Evolutionary conservation across 78 protist genomes (phyloP), one percentile per base, ranked within the genome.

Genomic region (Parvularia atlantis): DNA sequence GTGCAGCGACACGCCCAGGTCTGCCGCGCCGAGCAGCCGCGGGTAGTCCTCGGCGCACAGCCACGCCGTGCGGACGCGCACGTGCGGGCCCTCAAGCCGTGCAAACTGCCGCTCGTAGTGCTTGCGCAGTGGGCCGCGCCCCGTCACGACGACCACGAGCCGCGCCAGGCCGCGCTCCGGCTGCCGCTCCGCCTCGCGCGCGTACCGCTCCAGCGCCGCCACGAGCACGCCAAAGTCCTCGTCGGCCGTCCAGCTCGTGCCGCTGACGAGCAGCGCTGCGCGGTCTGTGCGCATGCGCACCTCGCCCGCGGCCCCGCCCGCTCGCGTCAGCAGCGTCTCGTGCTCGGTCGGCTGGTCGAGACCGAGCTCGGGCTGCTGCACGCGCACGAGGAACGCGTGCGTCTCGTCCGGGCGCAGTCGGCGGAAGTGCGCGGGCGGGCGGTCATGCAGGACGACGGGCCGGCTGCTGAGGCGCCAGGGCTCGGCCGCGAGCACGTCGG

Each of bases 1-100:
- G 82, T 96, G 99, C 26, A 96, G 80, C 26, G 84, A 89, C 31
- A 93, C 78, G 16, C 97, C 97, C 5, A 86, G 35, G 33, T 89
- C 97, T 3, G 92, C 88, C 28, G 69, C 28, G 24, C 88, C 88
- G 16, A 84, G 69, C 59, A 91, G 31, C 31, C 58, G 52, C 16
- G 90, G 84, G 75, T 86, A 86, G 84, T 90, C 87, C 33, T 59
- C 76, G 26, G 84, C 68, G 17, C 56, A 69, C 36, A 86, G 50
- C 79, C 82, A 90, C 40, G 43, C 79, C 17, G 89, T 84, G 33
- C 41, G 43, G n/a, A 89, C 72, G 35, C 69, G 33, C 20, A 56
- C 56, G 72, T 16, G 17, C 39, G 59, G 36, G 31, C 14, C 20
- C 36, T 16, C 44, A 13, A 61, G 35, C n/a, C 70, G 44, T 2